phyloP scores from a whole-genome alignment of 495 filamentous ascomycete genomes.

The Pseudoneurospora amorphoporcata region DNA sequence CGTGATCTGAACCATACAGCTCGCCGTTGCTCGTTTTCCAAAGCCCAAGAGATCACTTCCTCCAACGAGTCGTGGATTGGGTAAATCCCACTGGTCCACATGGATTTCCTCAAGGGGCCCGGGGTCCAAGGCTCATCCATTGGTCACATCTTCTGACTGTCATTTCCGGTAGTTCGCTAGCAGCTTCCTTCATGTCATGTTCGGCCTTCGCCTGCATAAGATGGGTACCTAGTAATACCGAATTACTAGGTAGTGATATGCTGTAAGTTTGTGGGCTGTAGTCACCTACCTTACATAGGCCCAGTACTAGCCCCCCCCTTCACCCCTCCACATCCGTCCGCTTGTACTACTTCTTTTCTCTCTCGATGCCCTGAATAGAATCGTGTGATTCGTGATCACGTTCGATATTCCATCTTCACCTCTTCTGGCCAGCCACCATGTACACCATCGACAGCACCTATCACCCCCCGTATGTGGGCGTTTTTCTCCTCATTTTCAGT shows the following conservation, averaged over 20 bases:
- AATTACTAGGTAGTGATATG: neutral
- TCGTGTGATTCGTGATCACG: neutral
- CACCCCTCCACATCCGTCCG: constrained; percentile 1
- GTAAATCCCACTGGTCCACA: neutral
- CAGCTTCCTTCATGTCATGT: neutral
- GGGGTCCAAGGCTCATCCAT: neutral
- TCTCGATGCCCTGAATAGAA: neutral
- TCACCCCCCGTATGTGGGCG: neutral
- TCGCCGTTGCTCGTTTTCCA: neutral
- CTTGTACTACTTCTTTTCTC: neutral
- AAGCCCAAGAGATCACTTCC: neutral
- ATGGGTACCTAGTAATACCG: neutral
- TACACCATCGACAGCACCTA: constrained; percentile 1
- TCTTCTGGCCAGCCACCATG: neutral
- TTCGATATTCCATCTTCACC: constrained; percentile 1
- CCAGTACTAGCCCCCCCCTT: neutral
- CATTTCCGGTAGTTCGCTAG: constrained; percentile 1
- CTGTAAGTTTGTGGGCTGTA: too few relatives aligned
- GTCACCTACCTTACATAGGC: too few relatives aligned
- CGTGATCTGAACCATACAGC: neutral
- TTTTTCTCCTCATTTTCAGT: constrained; percentile 1
- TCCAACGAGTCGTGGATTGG: too few relatives aligned
- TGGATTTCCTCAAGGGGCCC: too few relatives aligned
- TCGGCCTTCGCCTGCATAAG: constrained; percentile 1
- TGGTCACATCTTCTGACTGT: constrained; percentile 1